Base-by-base conservation (phyloP, 2,329 filamentous ascomycete genomes). In the Alternaria ventricosa region DNA sequence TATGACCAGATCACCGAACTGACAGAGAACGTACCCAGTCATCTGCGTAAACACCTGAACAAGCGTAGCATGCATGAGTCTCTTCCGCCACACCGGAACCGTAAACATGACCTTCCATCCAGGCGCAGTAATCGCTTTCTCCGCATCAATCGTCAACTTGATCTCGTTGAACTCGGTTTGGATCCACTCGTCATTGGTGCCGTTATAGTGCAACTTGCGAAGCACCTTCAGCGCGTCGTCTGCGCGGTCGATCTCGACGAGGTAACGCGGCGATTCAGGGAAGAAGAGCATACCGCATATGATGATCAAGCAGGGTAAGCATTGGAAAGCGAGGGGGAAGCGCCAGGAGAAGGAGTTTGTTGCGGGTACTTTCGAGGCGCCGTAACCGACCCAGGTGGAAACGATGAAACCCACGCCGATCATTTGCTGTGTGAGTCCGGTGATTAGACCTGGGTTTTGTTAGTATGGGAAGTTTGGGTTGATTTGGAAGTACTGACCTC, bases 31-130 rank as follows among this genome's bases (percentile, higher is more conserved):
- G 51, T 75, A 80, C 80, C 87, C 87, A n/a, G 84, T 86, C 71
- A 91, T 85, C 66, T 91, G 89, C 51, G 88, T 88, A 70, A 91
- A 89, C 64, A 89, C 84, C 74, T 92, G 89, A 43, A 90, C 85
- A 30, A 87, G 78, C 45, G 86, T 86, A 22, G 87, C 89, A 64
- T 90, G 86, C 66, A 89, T 76, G 55, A 91, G 84, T 15, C 89
- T 83, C 51, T 84, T 89, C 71, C 89, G 85, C 84, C 88, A 89
- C 58, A 85, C 77, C 25, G 85, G 84, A 8, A 87, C 83, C 12
- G 81, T 84, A 71, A 90, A 89, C 78, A 90, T 84, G 57, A 88
- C 83, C 2, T 73, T 74, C 83, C 86, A 90, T 3, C 84, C 85
- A 43, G 82, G 83, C 15, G 76, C 85, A 9, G 84, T 86, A 46